Evolutionary conservation across 164 flowering plant species (phyloP).

Genomic region (Magnolia sinica): DNA sequence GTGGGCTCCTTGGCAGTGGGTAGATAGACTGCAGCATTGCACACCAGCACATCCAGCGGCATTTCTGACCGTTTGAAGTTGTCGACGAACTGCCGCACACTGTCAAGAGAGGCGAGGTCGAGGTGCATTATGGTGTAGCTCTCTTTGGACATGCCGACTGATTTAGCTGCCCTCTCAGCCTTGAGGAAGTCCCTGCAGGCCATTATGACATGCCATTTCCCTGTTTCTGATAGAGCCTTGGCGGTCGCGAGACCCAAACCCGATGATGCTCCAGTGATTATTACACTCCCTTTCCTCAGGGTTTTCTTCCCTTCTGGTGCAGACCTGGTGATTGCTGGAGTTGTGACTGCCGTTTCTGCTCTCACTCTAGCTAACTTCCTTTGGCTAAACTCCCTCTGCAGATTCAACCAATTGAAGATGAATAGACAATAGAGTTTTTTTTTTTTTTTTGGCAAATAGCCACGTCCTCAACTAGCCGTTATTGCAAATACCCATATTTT

Average conservation of each 20-base stretch:
- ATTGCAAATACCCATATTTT: too few species aligned
- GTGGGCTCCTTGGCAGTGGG: conserved; percentile 96
- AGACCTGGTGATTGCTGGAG: conserved; percentile 47
- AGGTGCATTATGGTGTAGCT: conserved; percentile 87
- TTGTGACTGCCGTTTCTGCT: conserved; percentile 58
- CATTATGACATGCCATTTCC: conserved; percentile 92
- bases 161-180: conserved; percentile 87
- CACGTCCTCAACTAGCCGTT: too few species aligned
- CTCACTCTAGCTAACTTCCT: conserved; percentile 42
- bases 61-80: conserved; percentile 58
- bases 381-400: conserved; percentile 48
- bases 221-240: conserved; percentile 78
- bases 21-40: conserved; percentile 93
- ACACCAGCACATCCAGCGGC: conserved; percentile 88
- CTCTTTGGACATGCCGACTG: conserved; percentile 76
- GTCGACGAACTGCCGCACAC: conserved; percentile 90
- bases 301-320: conserved; percentile 74
- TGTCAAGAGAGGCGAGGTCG: conserved; percentile 96
- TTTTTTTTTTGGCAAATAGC: neutral
- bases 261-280: conserved; percentile 93
- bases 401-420: neutral
- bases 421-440: too few species aligned
- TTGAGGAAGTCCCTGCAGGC: conserved; percentile 97
- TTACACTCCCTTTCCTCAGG: conserved; percentile 70
- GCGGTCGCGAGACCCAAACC: conserved; percentile 95